Percentiles rank a stretch among this genome's conserved stretches.
phyloP scores from a whole-genome alignment of 805 yeast genomes.

The Candida montana region DNA sequence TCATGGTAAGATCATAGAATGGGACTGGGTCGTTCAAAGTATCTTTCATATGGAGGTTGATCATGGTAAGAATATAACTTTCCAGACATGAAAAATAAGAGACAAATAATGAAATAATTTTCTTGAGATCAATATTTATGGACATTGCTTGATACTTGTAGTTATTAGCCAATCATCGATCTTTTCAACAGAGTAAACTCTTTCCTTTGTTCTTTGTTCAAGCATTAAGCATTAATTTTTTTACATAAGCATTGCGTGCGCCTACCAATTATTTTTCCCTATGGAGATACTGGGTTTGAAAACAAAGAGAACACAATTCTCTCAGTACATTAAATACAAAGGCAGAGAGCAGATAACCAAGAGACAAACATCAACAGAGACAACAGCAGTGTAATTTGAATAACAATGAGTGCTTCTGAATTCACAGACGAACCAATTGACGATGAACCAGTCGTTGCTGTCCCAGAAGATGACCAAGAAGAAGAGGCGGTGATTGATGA shows the following conservation, averaged over 20 bases:
- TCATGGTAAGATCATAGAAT: constrained; percentile 40
- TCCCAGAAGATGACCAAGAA: neutral
- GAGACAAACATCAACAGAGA: no score
- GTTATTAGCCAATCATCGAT: no score
- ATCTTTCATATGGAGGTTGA: constrained; percentile 42
- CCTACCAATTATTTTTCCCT: neutral
- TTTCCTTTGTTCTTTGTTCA: no score
- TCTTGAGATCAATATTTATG: no score
- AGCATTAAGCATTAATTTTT: no score
- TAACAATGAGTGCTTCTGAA: constrained; percentile 14
- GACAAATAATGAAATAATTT: no score
- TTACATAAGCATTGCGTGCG: no score
- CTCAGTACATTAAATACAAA: no score
- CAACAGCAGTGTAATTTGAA: neutral
- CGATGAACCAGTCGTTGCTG: constrained; percentile 3
- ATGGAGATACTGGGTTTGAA: constrained; percentile 9
- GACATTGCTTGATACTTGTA: no score
- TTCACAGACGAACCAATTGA: constrained; percentile 20
- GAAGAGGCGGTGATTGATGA: constrained; percentile 1
- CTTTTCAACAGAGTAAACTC: no score
- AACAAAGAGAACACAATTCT: neutral
- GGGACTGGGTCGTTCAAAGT: constrained; percentile 61
- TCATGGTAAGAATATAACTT: constrained; percentile 9
- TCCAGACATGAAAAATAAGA: constrained; percentile 1
- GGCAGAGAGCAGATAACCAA: no score